Evolutionary conservation across 192 early-diverging fungal genomes (phyloP).

Genomic region (Podila minutissima): DNA sequence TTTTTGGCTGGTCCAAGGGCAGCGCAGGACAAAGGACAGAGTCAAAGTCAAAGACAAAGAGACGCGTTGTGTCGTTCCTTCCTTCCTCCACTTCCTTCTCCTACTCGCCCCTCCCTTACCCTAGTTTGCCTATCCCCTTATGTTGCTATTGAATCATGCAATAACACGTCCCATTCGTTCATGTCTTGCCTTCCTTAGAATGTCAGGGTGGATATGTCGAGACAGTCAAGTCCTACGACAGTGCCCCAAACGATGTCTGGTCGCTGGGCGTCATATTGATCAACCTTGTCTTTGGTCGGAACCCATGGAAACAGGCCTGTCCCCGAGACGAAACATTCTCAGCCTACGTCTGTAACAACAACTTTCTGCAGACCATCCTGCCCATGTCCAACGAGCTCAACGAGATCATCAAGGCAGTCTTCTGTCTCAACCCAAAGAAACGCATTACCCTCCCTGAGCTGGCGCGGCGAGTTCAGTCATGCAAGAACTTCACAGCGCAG

Average conservation of each 20-base stretch:
- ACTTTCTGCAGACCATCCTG: constrained; percentile 71
- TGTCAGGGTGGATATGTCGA: constrained; percentile 76
- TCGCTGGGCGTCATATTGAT: constrained; percentile 97
- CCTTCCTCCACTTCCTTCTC: background rate
- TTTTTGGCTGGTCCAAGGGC: background rate
- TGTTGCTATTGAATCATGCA: background rate
- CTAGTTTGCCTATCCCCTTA: background rate
- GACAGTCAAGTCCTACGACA: constrained; percentile 63
- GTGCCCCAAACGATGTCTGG: constrained; percentile 85
- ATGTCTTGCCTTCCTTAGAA: constrained; percentile 49
- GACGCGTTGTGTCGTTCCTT: background rate
- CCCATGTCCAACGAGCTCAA: constrained; percentile 68
- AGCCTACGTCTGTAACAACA: constrained; percentile 56
- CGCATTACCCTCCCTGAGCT: constrained; percentile 57
- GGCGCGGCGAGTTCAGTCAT: constrained; percentile 51
- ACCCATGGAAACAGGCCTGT: constrained; percentile 83
- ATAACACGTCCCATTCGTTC: background rate
- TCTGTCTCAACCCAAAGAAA: constrained; percentile 55
- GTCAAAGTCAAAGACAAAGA: no score
- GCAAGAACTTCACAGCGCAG: constrained; percentile 54
- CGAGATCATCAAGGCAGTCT: constrained; percentile 61
- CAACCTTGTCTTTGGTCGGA: constrained; percentile 80
- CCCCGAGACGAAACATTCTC: constrained; percentile 66
- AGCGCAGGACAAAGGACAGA: no score
- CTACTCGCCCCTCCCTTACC: constrained; percentile 3